Percentiles rank a stretch among this genome's conserved stretches.
Conservation (phyloP, 2,329 filamentous ascomycete species). For the Calonectria pseudoturangicola region DNA sequence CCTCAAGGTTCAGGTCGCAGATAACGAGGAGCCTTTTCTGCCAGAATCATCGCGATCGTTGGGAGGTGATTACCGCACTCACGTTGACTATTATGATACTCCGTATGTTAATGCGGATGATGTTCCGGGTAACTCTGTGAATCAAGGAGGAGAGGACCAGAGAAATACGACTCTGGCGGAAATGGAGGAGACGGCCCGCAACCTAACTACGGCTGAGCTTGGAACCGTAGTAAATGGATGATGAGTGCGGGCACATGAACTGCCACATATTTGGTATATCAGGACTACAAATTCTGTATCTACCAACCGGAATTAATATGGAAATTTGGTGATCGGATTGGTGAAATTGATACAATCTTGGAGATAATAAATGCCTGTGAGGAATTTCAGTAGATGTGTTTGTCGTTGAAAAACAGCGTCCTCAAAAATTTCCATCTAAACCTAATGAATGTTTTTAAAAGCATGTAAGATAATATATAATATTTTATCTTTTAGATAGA, state of each 20-base stretch:
- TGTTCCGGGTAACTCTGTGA: neutral
- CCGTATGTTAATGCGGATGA: slow-evolving; percentile 9
- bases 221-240: neutral
- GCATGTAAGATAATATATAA: too few relatives aligned
- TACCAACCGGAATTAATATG: too few relatives aligned
- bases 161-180: slow-evolving; percentile 29
- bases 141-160: slow-evolving; percentile 17
- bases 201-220: slow-evolving; percentile 24
- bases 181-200: slow-evolving; percentile 30
- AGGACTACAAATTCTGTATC: too few relatives aligned
- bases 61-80: slow-evolving; percentile 19
- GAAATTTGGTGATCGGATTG: neutral
- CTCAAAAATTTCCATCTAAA: too few relatives aligned
- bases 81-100: slow-evolving; percentile 29
- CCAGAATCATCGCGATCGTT: slow-evolving; percentile 24
- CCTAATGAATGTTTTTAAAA: too few relatives aligned
- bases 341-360: neutral
- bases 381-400: too few relatives aligned
- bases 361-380: neutral
- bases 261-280: too few relatives aligned
- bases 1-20: slow-evolving; percentile 34
- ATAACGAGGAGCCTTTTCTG: slow-evolving; percentile 36
- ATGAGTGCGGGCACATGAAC: neutral
- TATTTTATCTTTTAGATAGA: too few relatives aligned
- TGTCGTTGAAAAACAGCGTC: too few relatives aligned